Evolutionary conservation across 2,329 filamentous ascomycete genomes (phyloP), one percentile per base, ranked within the genome.

Genomic region (Xylariaceae sp.): DNA sequence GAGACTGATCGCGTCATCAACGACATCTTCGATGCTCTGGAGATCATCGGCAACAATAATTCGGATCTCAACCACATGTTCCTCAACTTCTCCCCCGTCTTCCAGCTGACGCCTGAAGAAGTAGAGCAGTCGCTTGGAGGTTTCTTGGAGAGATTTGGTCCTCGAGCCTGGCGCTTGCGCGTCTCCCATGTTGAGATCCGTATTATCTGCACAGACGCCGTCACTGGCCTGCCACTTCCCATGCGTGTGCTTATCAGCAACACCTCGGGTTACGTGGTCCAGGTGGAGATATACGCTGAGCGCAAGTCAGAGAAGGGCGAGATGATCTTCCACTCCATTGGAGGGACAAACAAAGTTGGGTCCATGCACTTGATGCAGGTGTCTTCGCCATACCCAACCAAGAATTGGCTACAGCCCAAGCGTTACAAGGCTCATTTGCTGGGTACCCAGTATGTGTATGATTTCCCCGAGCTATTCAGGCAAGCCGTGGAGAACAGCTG

Each of bases 31-130:
- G 93, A 98, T 64, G 93, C 93, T 36, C 77, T 98, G 47, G 93
- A 98, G 77, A 96, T 98, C 60, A 94, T 96, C 64, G 93, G 93
- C 64, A 96, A 95, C 78, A 97, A 96, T 75, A 94, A 95, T 74
- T 95, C 93, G 41, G 93, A 98, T 76, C 79, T 98, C 64, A 98
- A 98, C 77, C 93, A 98, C 74, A 93, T 98, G 78, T 98, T 98
- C 76, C 93, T 98, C 78, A 97, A 98, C 80, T 98, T 98, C 75
- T 93, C 89, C 0, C 89, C 91, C 8, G 88, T 96, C 48, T 97
- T 98, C 83, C 88, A 90, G 65, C 82, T 98, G 39, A 78, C 89
- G 62, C 91, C 93, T 3, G 74, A 82, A 48, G 89, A 96, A 72
- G 89, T 98, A 14, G 90, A 97, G 72, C 82, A 94, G 68, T 92